Conservation (phyloP, 2,329 filamentous ascomycete species). For the Coniella lustricola region DNA sequence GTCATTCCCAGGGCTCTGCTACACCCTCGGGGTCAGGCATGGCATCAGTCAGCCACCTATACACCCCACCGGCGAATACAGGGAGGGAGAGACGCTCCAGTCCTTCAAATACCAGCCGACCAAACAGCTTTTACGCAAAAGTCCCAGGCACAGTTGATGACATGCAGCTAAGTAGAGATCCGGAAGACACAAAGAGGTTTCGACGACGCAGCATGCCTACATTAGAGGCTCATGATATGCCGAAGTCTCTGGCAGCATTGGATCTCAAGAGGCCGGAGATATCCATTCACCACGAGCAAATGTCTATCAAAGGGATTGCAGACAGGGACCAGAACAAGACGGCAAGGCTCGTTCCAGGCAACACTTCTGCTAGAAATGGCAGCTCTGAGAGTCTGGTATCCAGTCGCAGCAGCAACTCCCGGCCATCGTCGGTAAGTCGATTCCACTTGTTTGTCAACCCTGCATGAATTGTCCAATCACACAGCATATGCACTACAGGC, state of each 20-base stretch:
- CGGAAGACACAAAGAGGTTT: conserved; percentile 67
- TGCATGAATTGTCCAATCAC: conserved; percentile 38
- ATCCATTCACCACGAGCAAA: conserved; percentile 23
- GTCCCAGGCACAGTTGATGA: conserved; percentile 56
- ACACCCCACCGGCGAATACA: conserved; percentile 36
- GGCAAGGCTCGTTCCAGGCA: conserved; percentile 25
- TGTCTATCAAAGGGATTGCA: conserved; percentile 23
- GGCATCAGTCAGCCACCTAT: conserved; percentile 48
- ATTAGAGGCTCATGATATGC: conserved; percentile 40
- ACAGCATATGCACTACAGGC: neutral
- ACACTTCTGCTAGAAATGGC: conserved; percentile 37
- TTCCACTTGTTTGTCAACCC: conserved; percentile 14
- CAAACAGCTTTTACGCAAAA: conserved; percentile 46
- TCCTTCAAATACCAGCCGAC: conserved; percentile 34
- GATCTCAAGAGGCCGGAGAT: conserved; percentile 30
- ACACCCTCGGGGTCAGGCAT: conserved; percentile 46
- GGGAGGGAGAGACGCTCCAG: conserved; percentile 26
- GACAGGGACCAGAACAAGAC: conserved; percentile 35
- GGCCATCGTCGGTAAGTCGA: conserved; percentile 58
- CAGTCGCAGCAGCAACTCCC: conserved; percentile 50
- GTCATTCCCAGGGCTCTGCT: conserved; percentile 29
- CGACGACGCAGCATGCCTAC: conserved; percentile 77
- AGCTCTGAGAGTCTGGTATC: conserved; percentile 61
- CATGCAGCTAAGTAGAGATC: conserved; percentile 52
- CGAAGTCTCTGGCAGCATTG: conserved; percentile 31